Percentiles rank a stretch among this genome's conserved stretches.
These are phyloP conservation scores for Zygosaccharomyces rouxii DNA, from an alignment of 805 yeast species.

Conservation along the genomic window DNA sequence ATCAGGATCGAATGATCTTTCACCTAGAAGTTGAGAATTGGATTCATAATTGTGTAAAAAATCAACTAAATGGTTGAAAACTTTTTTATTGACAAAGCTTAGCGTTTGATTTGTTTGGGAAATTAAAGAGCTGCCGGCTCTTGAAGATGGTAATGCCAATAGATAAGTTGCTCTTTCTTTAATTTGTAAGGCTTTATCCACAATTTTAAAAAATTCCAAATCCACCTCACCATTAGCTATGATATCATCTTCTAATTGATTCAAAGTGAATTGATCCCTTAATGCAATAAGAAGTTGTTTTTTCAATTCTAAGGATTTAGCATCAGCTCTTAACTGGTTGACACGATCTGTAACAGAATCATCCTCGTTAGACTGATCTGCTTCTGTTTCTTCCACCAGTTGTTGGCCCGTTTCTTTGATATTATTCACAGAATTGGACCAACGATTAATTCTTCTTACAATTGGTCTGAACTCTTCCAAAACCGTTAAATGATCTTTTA, in stretches of 20 bases:
- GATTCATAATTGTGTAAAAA: slow-evolving; percentile 32
- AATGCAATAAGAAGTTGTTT: slow-evolving; percentile 50
- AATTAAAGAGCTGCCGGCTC: slow-evolving; percentile 63
- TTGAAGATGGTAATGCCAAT: slow-evolving; percentile 63
- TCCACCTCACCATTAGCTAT: slow-evolving; percentile 42
- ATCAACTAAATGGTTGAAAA: slow-evolving; percentile 42
- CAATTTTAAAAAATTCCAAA: slow-evolving; percentile 53
- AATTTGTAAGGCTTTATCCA: slow-evolving; percentile 59
- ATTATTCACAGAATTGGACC: slow-evolving; percentile 26
- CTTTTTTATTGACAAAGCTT: slow-evolving; percentile 49
- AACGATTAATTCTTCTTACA: slow-evolving; percentile 39
- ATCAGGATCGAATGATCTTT: slow-evolving; percentile 13
- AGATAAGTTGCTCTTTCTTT: slow-evolving; percentile 65
- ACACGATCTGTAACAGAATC: slow-evolving; percentile 13
- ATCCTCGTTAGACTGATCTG: slow-evolving; percentile 28
- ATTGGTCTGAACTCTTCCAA: slow-evolving; percentile 43
- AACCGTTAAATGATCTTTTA: slow-evolving; percentile 51
- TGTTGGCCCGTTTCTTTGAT: slow-evolving; percentile 18
- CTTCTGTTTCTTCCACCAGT: slow-evolving; percentile 16
- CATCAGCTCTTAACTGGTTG: slow-evolving; percentile 15
- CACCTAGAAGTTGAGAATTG: slow-evolving; percentile 16
- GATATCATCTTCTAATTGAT: slow-evolving; percentile 64
- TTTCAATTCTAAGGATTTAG: slow-evolving; percentile 37
- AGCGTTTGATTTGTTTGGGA: slow-evolving; percentile 49
- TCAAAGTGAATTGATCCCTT: slow-evolving; percentile 59